Evolutionary conservation across 2,329 filamentous ascomycete genomes (phyloP), one percentile per base, ranked within the genome.

Genomic region (Penicillium psychrosexuale): DNA sequence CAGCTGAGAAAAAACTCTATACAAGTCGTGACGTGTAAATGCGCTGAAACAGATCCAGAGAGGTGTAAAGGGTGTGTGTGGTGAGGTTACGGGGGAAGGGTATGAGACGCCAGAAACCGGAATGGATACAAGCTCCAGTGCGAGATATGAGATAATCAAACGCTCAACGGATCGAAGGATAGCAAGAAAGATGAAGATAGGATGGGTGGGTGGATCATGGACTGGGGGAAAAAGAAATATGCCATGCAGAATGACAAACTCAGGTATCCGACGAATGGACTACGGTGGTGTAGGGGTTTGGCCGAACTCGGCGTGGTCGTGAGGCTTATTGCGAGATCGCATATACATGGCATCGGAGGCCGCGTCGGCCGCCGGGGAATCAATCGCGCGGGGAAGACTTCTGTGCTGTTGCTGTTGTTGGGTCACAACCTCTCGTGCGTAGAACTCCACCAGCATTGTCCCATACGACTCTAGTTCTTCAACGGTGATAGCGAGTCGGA

Each of bases 371-470:
- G 64, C 45, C 11, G 59, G 50, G 13, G 47, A 19, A 34, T 61
- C 54, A 1, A 66, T 60, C 9, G 62, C 34, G 19, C 61, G 57
- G 38, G 68, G 62, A 3, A 64, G 47, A 15, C 55, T 60, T 30
- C 54, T 40, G 12, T 48, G 36, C 24, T 62, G 61, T 15, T 60
- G 60, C 17, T 67, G 65, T 27, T 67, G 78, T 65, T 88, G 85
- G 27, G 84, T 79, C 27, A 96, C 84, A 15, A 97, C 87, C 72
- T 99, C 94, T 51, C 93, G 83, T 0, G 91, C 93, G 69, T 97
- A 99, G 69, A 97, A 99, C 69, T 97, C 93, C 15, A 99, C 94
- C 12, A 99, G 80, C 93, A 97, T 97, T 1, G 94, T 99, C 5
- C 91, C 94, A 66, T 99, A 99, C 0, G 91, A 91, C 73, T 99